A percentile compares a stretch with the other conserved stretches of the same genome.
Evolutionary conservation across 148 eudicot genomes (phyloP).

Genomic region (Nyssa sinensis): DNA sequence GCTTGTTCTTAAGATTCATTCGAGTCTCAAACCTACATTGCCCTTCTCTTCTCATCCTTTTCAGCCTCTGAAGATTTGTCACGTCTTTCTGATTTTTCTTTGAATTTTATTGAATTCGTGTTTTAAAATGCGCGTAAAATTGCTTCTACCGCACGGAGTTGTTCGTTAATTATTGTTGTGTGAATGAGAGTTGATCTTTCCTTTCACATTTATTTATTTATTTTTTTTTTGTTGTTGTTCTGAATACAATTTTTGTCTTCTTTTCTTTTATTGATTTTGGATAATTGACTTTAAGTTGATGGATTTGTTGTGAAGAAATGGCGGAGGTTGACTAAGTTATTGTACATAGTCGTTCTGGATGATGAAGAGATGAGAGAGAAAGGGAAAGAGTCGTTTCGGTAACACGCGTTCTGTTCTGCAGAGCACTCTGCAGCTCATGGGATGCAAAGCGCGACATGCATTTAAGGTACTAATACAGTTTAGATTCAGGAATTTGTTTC

Average conservation of each 20-base stretch:
- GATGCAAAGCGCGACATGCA: constrained; percentile 96
- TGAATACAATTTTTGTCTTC: constrained; percentile 4
- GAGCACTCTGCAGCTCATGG: constrained; percentile 95
- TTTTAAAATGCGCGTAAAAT: not conserved
- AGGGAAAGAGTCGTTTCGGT: constrained; percentile 62
- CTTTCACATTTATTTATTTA: too few species aligned
- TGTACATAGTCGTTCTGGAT: constrained; percentile 82
- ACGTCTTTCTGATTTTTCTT: not conserved
- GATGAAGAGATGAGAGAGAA: constrained; percentile 40
- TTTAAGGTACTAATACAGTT: constrained; percentile 55
- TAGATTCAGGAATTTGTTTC: not conserved
- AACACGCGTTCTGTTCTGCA: constrained; percentile 88
- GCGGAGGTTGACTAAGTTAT: constrained; percentile 61
- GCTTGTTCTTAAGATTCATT: not conserved
- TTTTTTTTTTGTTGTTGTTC: not conserved
- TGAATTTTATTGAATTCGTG: not conserved
- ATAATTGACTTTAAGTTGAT: not conserved
- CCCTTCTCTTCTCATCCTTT: not conserved
- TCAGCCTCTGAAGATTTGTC: not conserved
- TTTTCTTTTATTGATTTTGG: not conserved
- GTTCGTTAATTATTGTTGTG: not conserved
- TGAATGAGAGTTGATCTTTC: not conserved
- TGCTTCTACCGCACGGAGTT: not conserved
- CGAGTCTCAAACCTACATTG: constrained; percentile 11
- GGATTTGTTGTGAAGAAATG: constrained; percentile 35